phyloP scores from a whole-genome alignment of 495 filamentous ascomycete species.

The Amorphotheca resinae region DNA sequence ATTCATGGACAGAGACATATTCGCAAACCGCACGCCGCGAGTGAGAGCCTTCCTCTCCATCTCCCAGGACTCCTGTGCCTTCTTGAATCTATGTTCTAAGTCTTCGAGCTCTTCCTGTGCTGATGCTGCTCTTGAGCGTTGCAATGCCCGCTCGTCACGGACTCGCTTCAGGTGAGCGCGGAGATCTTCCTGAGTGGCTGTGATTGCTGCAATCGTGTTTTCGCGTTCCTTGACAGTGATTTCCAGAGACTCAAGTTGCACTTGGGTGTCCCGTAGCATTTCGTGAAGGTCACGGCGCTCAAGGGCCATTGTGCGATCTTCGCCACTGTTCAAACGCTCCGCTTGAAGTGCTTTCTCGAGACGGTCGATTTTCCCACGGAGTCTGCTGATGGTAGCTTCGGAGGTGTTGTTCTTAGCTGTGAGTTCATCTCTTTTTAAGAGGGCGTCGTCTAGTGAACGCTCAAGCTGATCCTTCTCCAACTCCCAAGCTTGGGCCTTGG shows the following conservation, averaged over 20 bases:
- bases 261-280: constrained; percentile 28
- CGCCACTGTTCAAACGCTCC: constrained; percentile 27
- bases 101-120: constrained; percentile 28
- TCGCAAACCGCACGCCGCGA: constrained; percentile 30
- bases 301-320: constrained; percentile 24
- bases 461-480: constrained; percentile 42
- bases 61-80: constrained; percentile 32
- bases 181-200: constrained; percentile 36
- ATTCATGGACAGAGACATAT: constrained; percentile 22
- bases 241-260: constrained; percentile 31
- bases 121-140: constrained; percentile 34
- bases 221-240: constrained; percentile 27
- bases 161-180: constrained; percentile 42
- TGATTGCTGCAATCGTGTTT: constrained; percentile 38
- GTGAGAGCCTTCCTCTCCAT: constrained; percentile 31
- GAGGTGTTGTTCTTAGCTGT: constrained; percentile 21
- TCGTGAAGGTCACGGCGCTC: constrained; percentile 28
- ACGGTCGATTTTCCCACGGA: constrained; percentile 22
- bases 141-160: constrained; percentile 44
- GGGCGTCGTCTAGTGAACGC: constrained; percentile 25
- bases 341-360: constrained; percentile 42
- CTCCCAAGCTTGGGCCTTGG: constrained; percentile 13
- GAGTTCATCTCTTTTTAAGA: constrained; percentile 19
- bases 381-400: constrained; percentile 20
- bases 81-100: constrained; percentile 30